Base-by-base conservation (phyloP, 768 basidiomycete species). In the Rhodosporidiobolus odoratus region DNA sequence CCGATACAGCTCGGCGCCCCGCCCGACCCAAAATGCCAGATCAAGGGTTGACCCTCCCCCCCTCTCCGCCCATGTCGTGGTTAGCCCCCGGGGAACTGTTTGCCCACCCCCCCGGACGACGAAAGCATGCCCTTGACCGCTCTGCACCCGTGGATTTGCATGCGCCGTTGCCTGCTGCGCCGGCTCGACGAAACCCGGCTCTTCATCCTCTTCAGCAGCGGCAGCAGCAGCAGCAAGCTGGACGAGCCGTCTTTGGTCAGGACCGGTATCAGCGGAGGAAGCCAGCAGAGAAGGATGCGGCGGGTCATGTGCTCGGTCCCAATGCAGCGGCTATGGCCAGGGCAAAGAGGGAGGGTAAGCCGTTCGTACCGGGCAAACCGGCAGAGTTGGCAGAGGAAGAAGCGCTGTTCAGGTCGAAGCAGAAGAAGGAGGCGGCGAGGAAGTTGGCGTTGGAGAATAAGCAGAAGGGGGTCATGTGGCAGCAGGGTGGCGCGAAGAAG, bases 41-140 rank as follows among this genome's bases (percentile, higher is more conserved):
- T 37, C 32, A 48, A 15, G 54, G 43, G 16, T 32, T 43, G 43
- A 38, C 27, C 10, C 58, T 56, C 27, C 48, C 64, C 15, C 69
- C 69, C 15, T 30, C 7, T 32, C 34, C 63, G 12, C 63, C 63
- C 2, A 10, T 15, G 9, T 41, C 50, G 34, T 71, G 69, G 69
- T 45, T 71, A n/a, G 32, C 37, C 2, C 69, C 69, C 17, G 69
- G 69, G 8, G 65, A 71, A 30, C 38, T 71, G 32, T 71, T 66
- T 47, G 25, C 40, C 8, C 40, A 45, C 35, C 45, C 59, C 12
- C 48, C 52, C 17, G 69, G 64, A 1, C 32, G 40, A 30, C 65
- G 65, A 2, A 30, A 43, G 6, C 64, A 52, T 38, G 65, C 57
- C 30, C 1, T 59, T 37, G 47, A 38, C 23, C 32, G 17, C 19